Base-by-base conservation (phyloP, 208 protist genomes). In the Blastocrithidia nonstop region DNA sequence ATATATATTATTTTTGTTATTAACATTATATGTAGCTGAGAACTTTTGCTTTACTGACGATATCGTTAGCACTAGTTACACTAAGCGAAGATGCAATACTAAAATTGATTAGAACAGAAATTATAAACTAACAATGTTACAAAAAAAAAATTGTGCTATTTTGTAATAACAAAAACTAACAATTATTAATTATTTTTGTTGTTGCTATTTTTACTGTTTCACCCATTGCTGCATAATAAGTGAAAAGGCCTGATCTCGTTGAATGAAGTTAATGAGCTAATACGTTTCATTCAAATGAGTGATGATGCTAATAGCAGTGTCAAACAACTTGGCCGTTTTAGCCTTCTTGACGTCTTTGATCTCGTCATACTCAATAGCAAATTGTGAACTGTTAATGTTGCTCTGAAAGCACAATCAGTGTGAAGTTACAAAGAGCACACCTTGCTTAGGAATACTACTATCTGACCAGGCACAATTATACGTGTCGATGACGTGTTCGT, bases 201-300 rank as follows among this genome's bases (percentile, higher is more conserved):
- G n/a, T n/a, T 33, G 21, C 21, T 5, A 6, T 26, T 15, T 31
- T 17, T 59, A 71, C 49, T 61, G 52, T 53, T 76, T 72, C 22
- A 89, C 50, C 80, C 80, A 89, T 41, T 84, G 57, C 31, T 73
- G 50, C 80, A 90, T 86, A 7, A 90, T 50, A n/a, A 38, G 35
- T 28, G 1, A 66, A 46, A 71, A 90, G 3, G 73, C 67, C 21
- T 83, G 65, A 43, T 90, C 72, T 1, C 80, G 71, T 36, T 84
- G 58, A 6, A 77, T 20, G 37, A 90, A 75, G 36, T 59, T 77
- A 17, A 60, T 71, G 3, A 89, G 43, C 38, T 76, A 61, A 40
- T 72, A 84, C 23, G 57, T 41, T 9, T 69, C 68, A 23, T 64
- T 69, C n/a, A 86, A 28, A 43, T 90, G 73, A 5, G 80, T 81